Evolutionary conservation across 306 rosid species (phyloP).

Genomic region (Alnus rubra): DNA sequence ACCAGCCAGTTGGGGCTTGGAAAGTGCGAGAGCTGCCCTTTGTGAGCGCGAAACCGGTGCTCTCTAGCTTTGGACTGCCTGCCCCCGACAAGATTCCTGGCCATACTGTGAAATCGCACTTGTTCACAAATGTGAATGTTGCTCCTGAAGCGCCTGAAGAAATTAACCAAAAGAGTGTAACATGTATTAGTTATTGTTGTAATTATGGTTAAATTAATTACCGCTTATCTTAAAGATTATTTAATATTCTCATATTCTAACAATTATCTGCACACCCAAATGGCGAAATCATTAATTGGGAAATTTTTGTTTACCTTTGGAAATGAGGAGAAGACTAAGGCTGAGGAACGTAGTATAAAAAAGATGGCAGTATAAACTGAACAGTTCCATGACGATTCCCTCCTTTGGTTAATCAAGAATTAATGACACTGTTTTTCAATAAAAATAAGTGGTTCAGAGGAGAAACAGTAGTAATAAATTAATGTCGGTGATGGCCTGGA

Average conservation of each 20-base stretch:
- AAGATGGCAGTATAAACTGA: constrained; percentile 13
- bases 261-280: constrained; percentile 2
- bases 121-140: constrained; percentile 70
- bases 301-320: constrained; percentile 38
- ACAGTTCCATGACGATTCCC: constrained; percentile 30
- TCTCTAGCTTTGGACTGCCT: constrained; percentile 67
- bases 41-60: constrained; percentile 71
- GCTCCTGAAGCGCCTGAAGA: constrained; percentile 63
- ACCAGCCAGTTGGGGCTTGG: constrained; percentile 89
- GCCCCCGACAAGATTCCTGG: constrained; percentile 72
- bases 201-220: too few species aligned
- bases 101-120: constrained; percentile 85
- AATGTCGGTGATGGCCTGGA: neutral
- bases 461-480: too few species aligned
- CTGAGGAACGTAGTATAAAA: constrained; percentile 15
- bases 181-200: neutral
- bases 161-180: neutral
- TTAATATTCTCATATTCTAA: neutral
- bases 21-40: constrained; percentile 49
- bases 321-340: constrained; percentile 35
- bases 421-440: neutral
- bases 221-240: too few species aligned
- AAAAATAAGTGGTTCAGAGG: neutral
- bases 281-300: neutral
- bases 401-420: neutral